Evolutionary conservation across 1,284 basidiomycete species (phyloP).

Genomic region (Melanopsichium pennsylvanicum): DNA sequence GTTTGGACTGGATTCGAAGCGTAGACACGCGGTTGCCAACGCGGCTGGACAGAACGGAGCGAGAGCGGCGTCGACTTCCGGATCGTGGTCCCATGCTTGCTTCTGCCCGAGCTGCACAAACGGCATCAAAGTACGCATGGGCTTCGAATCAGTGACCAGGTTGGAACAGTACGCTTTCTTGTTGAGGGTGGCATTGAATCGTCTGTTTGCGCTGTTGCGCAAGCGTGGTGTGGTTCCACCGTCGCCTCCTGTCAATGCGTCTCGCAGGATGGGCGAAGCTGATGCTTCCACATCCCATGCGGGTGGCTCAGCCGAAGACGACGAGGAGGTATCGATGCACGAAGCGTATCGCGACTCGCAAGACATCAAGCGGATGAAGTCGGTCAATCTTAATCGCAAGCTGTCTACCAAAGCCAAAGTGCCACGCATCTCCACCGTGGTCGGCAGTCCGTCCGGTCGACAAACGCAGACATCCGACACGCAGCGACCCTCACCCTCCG

Average conservation of each 20-base stretch:
- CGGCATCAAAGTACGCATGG: constrained; percentile 64
- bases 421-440: constrained; percentile 91
- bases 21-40: constrained; percentile 15
- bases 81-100: constrained; percentile 30
- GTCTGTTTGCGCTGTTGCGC: constrained; percentile 88
- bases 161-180: constrained; percentile 98
- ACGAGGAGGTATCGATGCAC: constrained; percentile 55
- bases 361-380: constrained; percentile 93
- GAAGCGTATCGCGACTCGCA: constrained; percentile 79
- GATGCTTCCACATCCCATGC: constrained; percentile 10
- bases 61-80: constrained; percentile 4
- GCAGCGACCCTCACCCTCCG: constrained; percentile 43
- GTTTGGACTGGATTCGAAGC: constrained; percentile 55
- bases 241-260: constrained; percentile 69
- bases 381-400: constrained; percentile 85
- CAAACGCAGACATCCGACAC: constrained; percentile 47
- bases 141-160: constrained; percentile 89
- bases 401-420: constrained; percentile 88
- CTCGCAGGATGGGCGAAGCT: constrained; percentile 13
- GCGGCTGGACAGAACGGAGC: constrained; percentile 7
- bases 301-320: constrained; percentile 1
- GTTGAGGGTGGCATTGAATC: constrained; percentile 90
- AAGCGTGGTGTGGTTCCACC: constrained; percentile 87
- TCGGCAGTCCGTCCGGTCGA: constrained; percentile 85
- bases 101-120: constrained; percentile 79